Evolutionary conservation across 768 basidiomycete genomes (phyloP).

Genomic region (Dentipellis sp.): DNA sequence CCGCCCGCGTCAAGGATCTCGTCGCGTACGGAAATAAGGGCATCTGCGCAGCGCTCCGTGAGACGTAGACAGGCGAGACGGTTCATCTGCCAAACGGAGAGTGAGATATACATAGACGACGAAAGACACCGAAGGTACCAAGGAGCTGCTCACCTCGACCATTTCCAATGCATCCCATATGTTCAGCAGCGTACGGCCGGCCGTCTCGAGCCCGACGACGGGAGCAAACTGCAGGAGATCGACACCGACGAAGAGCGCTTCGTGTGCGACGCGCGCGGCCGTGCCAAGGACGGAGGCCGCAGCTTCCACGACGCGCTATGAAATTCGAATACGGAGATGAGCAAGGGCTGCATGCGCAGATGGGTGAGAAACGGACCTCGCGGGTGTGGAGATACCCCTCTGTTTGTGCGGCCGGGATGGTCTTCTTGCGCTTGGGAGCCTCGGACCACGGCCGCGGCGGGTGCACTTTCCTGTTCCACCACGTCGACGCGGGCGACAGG

Average conservation of each 20-base stretch:
- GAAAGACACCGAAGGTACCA: neutral
- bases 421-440: slow-evolving; percentile 12
- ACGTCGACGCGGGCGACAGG: slow-evolving; percentile 9
- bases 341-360: too few species aligned
- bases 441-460: slow-evolving; percentile 20
- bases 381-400: slow-evolving; percentile 21
- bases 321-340: neutral
- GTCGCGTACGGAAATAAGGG: slow-evolving; percentile 52
- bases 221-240: slow-evolving; percentile 45
- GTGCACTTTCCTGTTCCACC: slow-evolving; percentile 16
- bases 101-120: neutral
- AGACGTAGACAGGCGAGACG: slow-evolving; percentile 59
- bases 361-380: slow-evolving; percentile 12
- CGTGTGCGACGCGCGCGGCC: slow-evolving; percentile 33
- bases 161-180: slow-evolving; percentile 59
- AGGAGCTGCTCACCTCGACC: slow-evolving; percentile 38
- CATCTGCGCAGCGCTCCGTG: slow-evolving; percentile 63
- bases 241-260: slow-evolving; percentile 30
- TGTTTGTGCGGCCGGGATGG: slow-evolving; percentile 20
- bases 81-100: slow-evolving; percentile 40
- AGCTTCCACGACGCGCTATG: slow-evolving; percentile 19
- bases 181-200: slow-evolving; percentile 39
- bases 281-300: slow-evolving; percentile 30
- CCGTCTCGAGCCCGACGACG: slow-evolving; percentile 42
- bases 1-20: slow-evolving; percentile 55